phyloP scores from a whole-genome alignment of 2,329 filamentous ascomycete genomes.

The Tolypocladium sp. region DNA sequence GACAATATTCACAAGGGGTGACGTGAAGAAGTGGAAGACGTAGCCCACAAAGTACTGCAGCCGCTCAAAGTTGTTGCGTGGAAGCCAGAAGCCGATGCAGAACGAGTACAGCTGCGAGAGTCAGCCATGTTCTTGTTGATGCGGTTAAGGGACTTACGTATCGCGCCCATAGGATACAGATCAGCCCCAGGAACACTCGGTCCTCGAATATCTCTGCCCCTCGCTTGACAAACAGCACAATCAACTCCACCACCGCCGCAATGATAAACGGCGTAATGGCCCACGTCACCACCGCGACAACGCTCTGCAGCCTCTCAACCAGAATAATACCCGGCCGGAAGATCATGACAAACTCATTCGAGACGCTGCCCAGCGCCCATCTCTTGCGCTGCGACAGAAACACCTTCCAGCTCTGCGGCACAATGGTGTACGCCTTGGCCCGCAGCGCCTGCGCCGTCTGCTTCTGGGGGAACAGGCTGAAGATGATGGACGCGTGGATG shows the following conservation, averaged over 20 bases:
- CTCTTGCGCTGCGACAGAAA: slow-evolving; percentile 39
- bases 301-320: slow-evolving; percentile 33
- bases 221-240: slow-evolving; percentile 22
- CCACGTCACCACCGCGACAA: slow-evolving; percentile 38
- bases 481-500: slow-evolving; percentile 39
- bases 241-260: slow-evolving; percentile 25
- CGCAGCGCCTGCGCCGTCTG: slow-evolving; percentile 36
- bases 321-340: slow-evolving; percentile 29
- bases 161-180: slow-evolving; percentile 25
- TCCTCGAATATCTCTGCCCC: slow-evolving; percentile 23
- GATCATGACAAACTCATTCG: slow-evolving; percentile 40
- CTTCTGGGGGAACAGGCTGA: slow-evolving; percentile 32
- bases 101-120: slow-evolving; percentile 26
- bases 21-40: slow-evolving; percentile 25
- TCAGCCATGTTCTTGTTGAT: not conserved
- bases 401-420: slow-evolving; percentile 33
- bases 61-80: slow-evolving; percentile 26
- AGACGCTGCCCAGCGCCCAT: slow-evolving; percentile 38
- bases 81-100: slow-evolving; percentile 32
- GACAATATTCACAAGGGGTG: slow-evolving; percentile 33
- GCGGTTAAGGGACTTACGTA: slow-evolving; percentile 23
- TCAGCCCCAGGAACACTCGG: slow-evolving; percentile 26
- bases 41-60: slow-evolving; percentile 28
- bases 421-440: slow-evolving; percentile 37
- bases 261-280: slow-evolving; percentile 35